Evolutionary conservation across 2,329 filamentous ascomycete genomes (phyloP).

Genomic region (Hypomyces perniciosus): DNA sequence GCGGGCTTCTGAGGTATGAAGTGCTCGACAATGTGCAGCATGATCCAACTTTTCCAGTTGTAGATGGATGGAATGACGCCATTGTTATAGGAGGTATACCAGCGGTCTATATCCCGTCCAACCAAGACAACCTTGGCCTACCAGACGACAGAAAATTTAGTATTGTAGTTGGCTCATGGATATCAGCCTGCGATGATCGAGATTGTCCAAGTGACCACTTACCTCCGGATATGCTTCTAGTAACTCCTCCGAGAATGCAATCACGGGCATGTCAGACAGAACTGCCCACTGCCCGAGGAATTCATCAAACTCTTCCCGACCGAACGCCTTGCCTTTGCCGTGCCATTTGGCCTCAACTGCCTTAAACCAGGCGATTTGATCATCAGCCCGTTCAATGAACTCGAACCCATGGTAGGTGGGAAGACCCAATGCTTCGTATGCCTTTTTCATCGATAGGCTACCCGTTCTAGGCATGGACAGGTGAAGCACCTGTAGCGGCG

Average conservation of each 20-base stretch:
- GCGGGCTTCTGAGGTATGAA: neutral
- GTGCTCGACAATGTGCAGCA: neutral
- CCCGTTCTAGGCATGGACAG: slow-evolving; percentile 65
- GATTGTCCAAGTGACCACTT: neutral
- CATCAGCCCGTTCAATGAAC: neutral
- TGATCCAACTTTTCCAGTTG: neutral
- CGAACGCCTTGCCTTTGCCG: neutral
- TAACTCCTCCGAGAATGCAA: slow-evolving; percentile 59
- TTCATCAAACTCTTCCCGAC: slow-evolving; percentile 61
- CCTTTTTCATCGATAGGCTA: slow-evolving; percentile 53
- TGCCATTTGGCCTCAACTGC: neutral
- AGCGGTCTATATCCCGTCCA: slow-evolving; percentile 59
- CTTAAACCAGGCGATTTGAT: neutral
- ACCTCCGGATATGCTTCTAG: slow-evolving; percentile 61
- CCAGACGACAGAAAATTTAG: neutral
- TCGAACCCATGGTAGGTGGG: neutral
- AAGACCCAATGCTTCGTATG: neutral
- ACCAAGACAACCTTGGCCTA: slow-evolving; percentile 65
- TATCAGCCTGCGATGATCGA: too few species aligned
- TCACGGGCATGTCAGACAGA: slow-evolving; percentile 64
- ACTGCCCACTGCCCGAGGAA: slow-evolving; percentile 61
- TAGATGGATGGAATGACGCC: neutral
- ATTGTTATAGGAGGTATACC: slow-evolving; percentile 23
- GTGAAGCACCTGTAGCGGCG: slow-evolving; percentile 44
- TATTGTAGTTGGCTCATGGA: too few species aligned